Base-by-base conservation (phyloP, 768 basidiomycete species). In the Paxillus involutus region DNA sequence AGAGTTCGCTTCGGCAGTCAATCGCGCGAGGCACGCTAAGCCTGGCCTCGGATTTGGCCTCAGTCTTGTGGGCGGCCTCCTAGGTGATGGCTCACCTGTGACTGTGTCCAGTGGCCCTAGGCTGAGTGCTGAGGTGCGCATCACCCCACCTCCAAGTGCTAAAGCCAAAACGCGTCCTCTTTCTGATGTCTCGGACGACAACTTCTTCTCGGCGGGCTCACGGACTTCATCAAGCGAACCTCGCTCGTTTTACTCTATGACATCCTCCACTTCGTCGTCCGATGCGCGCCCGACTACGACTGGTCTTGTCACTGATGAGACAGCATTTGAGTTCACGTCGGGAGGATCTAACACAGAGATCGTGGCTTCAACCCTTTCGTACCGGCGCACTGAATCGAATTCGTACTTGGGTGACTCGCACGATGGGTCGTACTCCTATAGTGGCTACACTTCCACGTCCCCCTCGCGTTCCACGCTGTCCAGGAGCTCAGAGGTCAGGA, bases 101-200 rank as follows among this genome's bases (percentile, higher is more conserved):
- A 88, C 87, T 0, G 75, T 87, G 1, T 87, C 86, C 0, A 88
- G 86, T 61, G 86, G 85, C 2, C 79, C 85, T 13, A 67, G 75
- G 26, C 69, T 78, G 24, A 58, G 76, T 12, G 63, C 72, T 12
- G 70, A 75, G 51, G 61, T 85, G 33, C 75, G 67, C 58, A 74
- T 72, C 60, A 81, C 66, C 42, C 79, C 79, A 0, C 79, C 77
- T 1, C 80, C 80, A 10, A 77, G 71, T 42, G 66, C 70, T 58
- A 53, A 64, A 64, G 59, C 62, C 30, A 68, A 63, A 63, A 43
- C 60, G 16, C 60, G 68, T 61, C 54, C 68, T 49, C 56, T 67
- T 44, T 63, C 69, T 47, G 51, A 75, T 4, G 50, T 70, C 4
- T 75, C 76, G 0, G 80, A 80, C 29, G 79, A 80, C 11, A 69